These are phyloP conservation scores for Malassezia slooffiae DNA, from an alignment of 1,284 basidiomycete genomes.

Conservation along the genomic window DNA sequence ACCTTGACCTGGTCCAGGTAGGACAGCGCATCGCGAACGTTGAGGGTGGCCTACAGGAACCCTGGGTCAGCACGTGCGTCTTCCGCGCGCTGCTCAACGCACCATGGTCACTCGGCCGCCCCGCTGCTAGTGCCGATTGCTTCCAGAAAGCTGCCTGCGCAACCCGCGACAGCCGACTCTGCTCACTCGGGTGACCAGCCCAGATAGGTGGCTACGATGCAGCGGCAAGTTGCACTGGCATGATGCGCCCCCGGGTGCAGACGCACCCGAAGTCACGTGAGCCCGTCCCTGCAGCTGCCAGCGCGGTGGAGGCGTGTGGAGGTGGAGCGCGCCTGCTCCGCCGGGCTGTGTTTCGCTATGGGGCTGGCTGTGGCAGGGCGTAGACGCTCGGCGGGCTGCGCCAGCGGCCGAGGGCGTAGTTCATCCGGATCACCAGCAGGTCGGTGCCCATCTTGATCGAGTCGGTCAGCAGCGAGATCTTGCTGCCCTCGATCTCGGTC, in stretches of 20 bases:
- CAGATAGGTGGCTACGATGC: too few relatives aligned
- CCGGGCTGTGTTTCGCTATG: too few relatives aligned
- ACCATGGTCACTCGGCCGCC: conserved; percentile 8
- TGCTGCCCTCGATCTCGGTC: conserved; percentile 83
- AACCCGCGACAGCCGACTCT: too few relatives aligned
- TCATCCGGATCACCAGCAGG: conserved; percentile 67
- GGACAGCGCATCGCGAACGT: conserved; percentile 75
- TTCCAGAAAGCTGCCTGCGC: too few relatives aligned
- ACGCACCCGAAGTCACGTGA: too few relatives aligned
- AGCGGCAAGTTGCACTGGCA: too few relatives aligned
- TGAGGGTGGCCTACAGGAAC: conserved; percentile 41
- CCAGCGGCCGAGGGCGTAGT: conserved; percentile 62
- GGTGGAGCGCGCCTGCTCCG: too few relatives aligned
- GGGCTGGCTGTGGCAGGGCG: background rate
- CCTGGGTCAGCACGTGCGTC: background rate
- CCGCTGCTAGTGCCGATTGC: too few relatives aligned
- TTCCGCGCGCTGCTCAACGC: background rate
- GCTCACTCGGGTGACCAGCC: too few relatives aligned
- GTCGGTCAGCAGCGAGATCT: conserved; percentile 72
- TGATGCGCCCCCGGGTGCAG: too few relatives aligned
- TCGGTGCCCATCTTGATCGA: conserved; percentile 79
- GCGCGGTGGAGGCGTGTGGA: too few relatives aligned
- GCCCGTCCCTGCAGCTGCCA: too few relatives aligned
- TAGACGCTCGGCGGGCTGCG: conserved; percentile 7
- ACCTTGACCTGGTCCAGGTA: conserved; percentile 91